Percentiles rank a stretch among this genome's conserved stretches.
These are phyloP conservation scores for Leccinum disarticulatum DNA, from an alignment of 768 basidiomycete genomes.

Conservation along the genomic window DNA sequence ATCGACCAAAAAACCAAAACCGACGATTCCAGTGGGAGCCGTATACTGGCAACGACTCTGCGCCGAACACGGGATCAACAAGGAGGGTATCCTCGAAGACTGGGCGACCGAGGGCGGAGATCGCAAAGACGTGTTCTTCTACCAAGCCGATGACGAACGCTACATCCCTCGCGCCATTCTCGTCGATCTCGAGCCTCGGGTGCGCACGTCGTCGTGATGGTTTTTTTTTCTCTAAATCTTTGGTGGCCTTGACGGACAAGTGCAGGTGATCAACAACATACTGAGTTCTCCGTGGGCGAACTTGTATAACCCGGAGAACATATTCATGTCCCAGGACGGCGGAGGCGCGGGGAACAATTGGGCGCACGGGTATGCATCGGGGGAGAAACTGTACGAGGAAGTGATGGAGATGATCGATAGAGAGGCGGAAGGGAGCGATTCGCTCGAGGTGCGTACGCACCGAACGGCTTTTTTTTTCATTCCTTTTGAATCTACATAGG, in stretches of 20 bases:
- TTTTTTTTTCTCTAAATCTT: not conserved
- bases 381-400: constrained; percentile 91
- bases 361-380: constrained; percentile 91
- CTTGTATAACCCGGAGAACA: constrained; percentile 97
- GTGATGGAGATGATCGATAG: constrained; percentile 99
- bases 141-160: constrained; percentile 99
- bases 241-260: not conserved
- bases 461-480: not conserved
- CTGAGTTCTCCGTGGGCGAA: constrained; percentile 78
- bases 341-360: constrained; percentile 99
- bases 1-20: not conserved
- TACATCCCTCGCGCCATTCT: constrained; percentile 97
- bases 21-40: constrained; percentile 71
- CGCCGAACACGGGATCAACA: constrained; percentile 96
- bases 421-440: constrained; percentile 97
- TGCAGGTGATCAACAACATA: constrained; percentile 95
- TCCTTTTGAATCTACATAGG: constrained; percentile 46
- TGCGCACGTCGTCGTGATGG: constrained; percentile 38
- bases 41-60: constrained; percentile 99
- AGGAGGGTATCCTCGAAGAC: constrained; percentile 93
- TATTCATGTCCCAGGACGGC: constrained; percentile 93
- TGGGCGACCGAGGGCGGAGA: constrained; percentile 96
- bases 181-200: constrained; percentile 94
- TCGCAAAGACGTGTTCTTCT: constrained; percentile 99
- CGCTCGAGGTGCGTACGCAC: constrained; percentile 69